Conservation (phyloP, 2,329 filamentous ascomycete genomes). For the Dactylellina leptospora region DNA sequence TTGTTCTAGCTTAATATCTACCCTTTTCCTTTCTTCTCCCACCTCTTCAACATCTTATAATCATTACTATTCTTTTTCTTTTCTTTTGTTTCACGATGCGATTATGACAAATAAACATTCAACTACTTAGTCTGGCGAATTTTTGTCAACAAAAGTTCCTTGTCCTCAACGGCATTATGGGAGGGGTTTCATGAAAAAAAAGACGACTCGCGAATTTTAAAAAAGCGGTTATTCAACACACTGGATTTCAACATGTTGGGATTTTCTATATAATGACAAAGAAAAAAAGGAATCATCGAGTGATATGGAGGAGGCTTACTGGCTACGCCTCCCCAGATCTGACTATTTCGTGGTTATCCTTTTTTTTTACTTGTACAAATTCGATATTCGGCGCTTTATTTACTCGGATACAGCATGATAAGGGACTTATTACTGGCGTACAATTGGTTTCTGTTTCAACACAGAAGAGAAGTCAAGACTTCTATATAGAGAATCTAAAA, state of each 20-base stretch:
- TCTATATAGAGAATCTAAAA: slow-evolving; percentile 53
- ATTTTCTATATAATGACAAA: slow-evolving; percentile 47
- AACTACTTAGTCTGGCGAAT: slow-evolving; percentile 54
- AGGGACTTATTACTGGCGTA: slow-evolving; percentile 28
- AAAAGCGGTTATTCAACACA: slow-evolving; percentile 50
- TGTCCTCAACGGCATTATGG: slow-evolving; percentile 52
- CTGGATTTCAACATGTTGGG: slow-evolving; percentile 51
- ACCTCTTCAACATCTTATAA: slow-evolving; percentile 16
- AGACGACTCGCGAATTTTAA: background rate
- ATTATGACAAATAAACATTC: slow-evolving; percentile 58
- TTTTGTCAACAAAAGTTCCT: slow-evolving; percentile 26
- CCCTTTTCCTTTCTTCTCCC: background rate
- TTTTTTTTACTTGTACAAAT: slow-evolving; percentile 46
- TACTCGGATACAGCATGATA: slow-evolving; percentile 9
- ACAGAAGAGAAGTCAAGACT: slow-evolving; percentile 43
- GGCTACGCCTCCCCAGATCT: slow-evolving; percentile 12
- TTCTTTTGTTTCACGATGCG: slow-evolving; percentile 55
- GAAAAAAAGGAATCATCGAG: slow-evolving; percentile 4
- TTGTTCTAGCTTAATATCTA: background rate
- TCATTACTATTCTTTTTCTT: slow-evolving; percentile 47
- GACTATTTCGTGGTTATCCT: background rate
- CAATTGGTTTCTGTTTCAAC: slow-evolving; percentile 51
- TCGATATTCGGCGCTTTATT: slow-evolving; percentile 32
- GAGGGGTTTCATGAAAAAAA: slow-evolving; percentile 47
- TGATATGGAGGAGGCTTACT: background rate